phyloP scores from a whole-genome alignment of 2,329 filamentous ascomycete species.

The Aspergillus pseudoviridinutans region DNA sequence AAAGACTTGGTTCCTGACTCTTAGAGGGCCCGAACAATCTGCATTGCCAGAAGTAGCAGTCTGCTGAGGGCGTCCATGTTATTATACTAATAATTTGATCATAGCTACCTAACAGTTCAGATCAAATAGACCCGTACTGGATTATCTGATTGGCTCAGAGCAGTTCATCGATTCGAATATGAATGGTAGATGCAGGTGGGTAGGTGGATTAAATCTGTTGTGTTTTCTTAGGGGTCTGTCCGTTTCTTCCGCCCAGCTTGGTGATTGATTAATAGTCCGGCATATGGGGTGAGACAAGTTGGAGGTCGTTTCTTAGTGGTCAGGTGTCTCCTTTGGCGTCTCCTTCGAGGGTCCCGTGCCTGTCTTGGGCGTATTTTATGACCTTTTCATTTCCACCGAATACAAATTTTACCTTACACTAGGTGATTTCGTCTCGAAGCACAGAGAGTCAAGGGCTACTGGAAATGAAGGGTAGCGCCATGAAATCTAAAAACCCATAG shows the following conservation, averaged over 20 bases:
- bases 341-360: neutral
- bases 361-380: neutral
- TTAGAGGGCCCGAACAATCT: no score
- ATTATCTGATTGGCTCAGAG: constrained; percentile 4
- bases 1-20: neutral
- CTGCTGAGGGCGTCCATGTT: neutral
- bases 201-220: neutral
- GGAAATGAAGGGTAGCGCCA: neutral
- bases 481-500: neutral
- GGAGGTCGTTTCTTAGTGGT: neutral
- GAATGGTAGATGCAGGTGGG: neutral
- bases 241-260: no score
- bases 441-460: neutral
- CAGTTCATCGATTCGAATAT: constrained; percentile 4
- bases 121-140: neutral
- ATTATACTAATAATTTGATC: no score
- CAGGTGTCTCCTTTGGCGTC: neutral
- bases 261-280: neutral
- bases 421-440: no score
- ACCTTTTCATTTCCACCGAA: neutral
- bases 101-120: neutral
- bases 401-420: neutral
- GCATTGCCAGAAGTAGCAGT: neutral
- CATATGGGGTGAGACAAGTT: constrained; percentile 3
- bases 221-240: neutral